Conservation (phyloP, 805 yeast species). For the Suhomyces prunicola region DNA sequence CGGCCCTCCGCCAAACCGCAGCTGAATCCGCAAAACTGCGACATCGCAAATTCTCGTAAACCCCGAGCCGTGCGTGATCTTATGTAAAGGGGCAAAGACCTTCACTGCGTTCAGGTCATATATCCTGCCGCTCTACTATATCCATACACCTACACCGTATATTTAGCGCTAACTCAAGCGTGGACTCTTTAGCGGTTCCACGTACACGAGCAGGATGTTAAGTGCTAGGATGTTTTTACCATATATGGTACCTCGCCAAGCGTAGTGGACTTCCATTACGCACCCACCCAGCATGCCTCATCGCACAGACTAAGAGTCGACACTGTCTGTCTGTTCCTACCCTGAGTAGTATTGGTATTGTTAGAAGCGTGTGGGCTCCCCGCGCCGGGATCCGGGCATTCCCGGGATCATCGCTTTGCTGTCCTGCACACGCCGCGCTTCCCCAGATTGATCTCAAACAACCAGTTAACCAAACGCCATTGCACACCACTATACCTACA, state of each 20-base stretch:
- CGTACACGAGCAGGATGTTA: no score
- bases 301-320: no score
- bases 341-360: no score
- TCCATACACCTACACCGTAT: neutral
- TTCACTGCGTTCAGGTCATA: neutral
- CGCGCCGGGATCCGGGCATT: neutral
- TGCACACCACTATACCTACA: neutral
- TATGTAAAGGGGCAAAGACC: neutral
- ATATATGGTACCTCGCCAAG: no score
- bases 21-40: neutral
- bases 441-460: neutral
- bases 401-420: conserved; percentile 1
- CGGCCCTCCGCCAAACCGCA: neutral
- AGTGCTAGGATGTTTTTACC: no score
- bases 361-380: no score
- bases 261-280: no score
- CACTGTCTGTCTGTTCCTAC: no score
- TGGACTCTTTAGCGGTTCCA: no score
- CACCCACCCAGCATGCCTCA: no score
- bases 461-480: neutral
- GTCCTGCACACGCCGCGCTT: conserved; percentile 2
- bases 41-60: neutral
- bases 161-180: no score
- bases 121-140: no score
- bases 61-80: neutral